phyloP scores from a whole-genome alignment of 2,329 filamentous ascomycete genomes.

The Nemania sp. region DNA sequence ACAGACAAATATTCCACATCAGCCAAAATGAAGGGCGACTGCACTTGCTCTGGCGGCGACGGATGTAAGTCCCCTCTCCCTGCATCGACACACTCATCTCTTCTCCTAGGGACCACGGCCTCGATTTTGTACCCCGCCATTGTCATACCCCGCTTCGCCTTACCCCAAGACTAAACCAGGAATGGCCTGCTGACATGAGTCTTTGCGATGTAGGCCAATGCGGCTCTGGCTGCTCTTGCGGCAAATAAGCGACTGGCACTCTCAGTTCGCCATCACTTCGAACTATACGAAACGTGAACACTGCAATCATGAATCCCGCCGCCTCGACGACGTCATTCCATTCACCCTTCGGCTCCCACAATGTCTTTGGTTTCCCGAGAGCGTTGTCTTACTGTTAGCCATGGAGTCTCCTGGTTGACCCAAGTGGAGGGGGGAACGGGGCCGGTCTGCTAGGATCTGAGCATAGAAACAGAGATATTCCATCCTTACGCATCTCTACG shows the following conservation, averaged over 20 bases:
- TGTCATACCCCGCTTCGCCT: constrained; percentile 21
- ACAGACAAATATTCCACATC: constrained; percentile 14
- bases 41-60: constrained; percentile 31
- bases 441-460: background rate
- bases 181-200: constrained; percentile 6
- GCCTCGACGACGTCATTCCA: constrained; percentile 4
- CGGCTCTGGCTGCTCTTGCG: constrained; percentile 34
- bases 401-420: background rate
- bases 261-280: constrained; percentile 3
- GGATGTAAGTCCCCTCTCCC: constrained; percentile 27
- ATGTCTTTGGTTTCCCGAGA: background rate
- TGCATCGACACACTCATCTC: too few relatives aligned
- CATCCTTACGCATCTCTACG: background rate
- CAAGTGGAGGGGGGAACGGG: constrained; percentile 4
- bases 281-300: too few relatives aligned
- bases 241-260: constrained; percentile 29
- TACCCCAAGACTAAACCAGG: background rate
- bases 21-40: constrained; percentile 36
- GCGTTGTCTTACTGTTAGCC: background rate
- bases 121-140: constrained; percentile 12
- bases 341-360: constrained; percentile 3
- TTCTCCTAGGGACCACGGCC: too few relatives aligned
- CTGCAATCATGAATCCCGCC: background rate
- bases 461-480: constrained; percentile 3
- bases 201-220: constrained; percentile 26